Evolutionary conservation across 371 early-diverging fungal genomes (phyloP).

Genomic region (Actinomucor elegans): DNA sequence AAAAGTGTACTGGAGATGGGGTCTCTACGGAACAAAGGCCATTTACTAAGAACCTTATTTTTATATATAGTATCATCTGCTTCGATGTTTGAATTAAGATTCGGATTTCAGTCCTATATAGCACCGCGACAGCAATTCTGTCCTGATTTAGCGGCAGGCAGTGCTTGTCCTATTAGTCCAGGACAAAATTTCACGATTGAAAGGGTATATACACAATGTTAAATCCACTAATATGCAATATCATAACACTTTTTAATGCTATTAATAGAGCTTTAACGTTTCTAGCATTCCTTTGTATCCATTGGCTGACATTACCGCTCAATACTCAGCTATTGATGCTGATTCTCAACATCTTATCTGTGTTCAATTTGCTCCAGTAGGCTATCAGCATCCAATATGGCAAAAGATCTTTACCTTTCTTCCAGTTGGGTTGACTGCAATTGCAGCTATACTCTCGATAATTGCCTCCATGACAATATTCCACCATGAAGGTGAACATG

Average conservation of each 20-base stretch:
- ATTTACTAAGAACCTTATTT: background rate
- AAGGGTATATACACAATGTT: constrained; percentile 3
- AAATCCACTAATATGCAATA: background rate
- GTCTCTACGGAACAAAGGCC: background rate
- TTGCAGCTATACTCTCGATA: constrained; percentile 38
- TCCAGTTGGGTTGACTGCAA: constrained; percentile 44
- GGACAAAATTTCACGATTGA: constrained; percentile 5
- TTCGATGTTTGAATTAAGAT: constrained; percentile 18
- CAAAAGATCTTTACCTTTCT: constrained; percentile 36
- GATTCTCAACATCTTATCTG: constrained; percentile 37
- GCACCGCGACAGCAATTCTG: constrained; percentile 18
- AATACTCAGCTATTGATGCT: constrained; percentile 33
- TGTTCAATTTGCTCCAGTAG: constrained; percentile 44
- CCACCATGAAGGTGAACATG: constrained; percentile 37
- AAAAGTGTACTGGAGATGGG: background rate
- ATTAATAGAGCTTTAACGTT: constrained; percentile 20
- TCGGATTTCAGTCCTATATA: constrained; percentile 24
- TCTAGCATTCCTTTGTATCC: constrained; percentile 25
- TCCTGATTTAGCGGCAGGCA: background rate
- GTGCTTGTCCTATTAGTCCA: constrained; percentile 15
- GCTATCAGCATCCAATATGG: constrained; percentile 49
- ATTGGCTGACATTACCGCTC: constrained; percentile 38
- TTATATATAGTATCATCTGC: constrained; percentile 17
- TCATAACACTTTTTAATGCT: background rate
- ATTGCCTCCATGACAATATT: constrained; percentile 42